Evolutionary conservation across 2,329 filamentous ascomycete species (phyloP), one percentile per base, ranked within the genome.

Genomic region (Pestalotiopsis sp.): DNA sequence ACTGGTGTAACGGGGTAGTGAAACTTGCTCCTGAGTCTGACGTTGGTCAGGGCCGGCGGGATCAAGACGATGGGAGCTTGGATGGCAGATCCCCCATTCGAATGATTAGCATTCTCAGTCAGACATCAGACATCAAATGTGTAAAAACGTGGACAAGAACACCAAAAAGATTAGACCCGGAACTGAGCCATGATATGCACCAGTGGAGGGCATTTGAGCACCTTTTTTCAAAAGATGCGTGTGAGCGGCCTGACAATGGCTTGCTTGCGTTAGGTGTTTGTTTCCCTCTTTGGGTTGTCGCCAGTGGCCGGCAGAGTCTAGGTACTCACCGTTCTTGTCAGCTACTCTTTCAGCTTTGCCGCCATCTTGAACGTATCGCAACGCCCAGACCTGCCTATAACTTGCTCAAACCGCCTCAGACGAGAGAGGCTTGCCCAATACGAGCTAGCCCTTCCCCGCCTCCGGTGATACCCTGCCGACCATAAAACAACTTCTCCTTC

Each of bases 341-440:
- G 59, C 59, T 52, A 52, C 45, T 52, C 45, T 62, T 62, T 40
- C 12, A 66, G 49, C 23, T 36, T 9, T 56, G 45, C 41, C 23
- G 49, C 36, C 57, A 17, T 65, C 25, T 17, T 40, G 49, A 7
- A n/a, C 25, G 31, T 56, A 38, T n/a, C n/a, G 17, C 11, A 9
- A 66, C 52, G 65, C 20, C 65, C 36, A 60, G 56, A 49, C 65
- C 49, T 66, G 72, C 74, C 77, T 76, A 82, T 77, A 85, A 85
- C 74, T 80, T 85, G 83, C 83, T 85, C 83, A 85, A 85, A 85
- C 75, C 76, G 78, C 77, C 83, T 82, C 83, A 83, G 71, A 66
- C 65, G 70, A 70, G 65, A 70, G 66, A 63, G 41, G 64, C 66
- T 41, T 64, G 56, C 3, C 61, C 59, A 31, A 31, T 20, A 59